phyloP scores from a whole-genome alignment of 371 early-diverging fungal genomes.

The Nematocida parisii region DNA sequence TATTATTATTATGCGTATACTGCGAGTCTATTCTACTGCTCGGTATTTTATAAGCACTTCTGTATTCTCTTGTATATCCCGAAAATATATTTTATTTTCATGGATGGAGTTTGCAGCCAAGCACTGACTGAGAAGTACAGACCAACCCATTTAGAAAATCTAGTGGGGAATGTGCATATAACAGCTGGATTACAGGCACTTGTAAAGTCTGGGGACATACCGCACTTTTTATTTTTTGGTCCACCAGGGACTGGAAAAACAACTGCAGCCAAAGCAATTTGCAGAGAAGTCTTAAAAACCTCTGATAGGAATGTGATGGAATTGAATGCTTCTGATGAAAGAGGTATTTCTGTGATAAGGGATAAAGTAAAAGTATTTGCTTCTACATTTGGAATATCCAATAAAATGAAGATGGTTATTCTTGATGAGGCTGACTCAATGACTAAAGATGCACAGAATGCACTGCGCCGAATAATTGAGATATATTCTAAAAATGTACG shows the following conservation, averaged over 20 bases:
- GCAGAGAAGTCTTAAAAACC: slow-evolving; percentile 78
- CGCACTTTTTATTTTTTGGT: slow-evolving; percentile 90
- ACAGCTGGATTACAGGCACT: slow-evolving; percentile 78
- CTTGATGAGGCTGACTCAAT: slow-evolving; percentile 98
- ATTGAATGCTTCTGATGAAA: slow-evolving; percentile 95
- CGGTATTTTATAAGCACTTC: too few species aligned
- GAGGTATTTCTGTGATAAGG: slow-evolving; percentile 94
- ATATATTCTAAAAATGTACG: slow-evolving; percentile 85
- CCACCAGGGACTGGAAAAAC: slow-evolving; percentile 98
- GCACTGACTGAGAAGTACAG: slow-evolving; percentile 84
- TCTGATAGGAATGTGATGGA: slow-evolving; percentile 87
- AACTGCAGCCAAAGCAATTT: slow-evolving; percentile 83
- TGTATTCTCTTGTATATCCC: too few species aligned
- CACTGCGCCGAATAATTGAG: slow-evolving; percentile 96
- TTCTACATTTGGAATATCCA: slow-evolving; percentile 25
- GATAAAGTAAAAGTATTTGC: slow-evolving; percentile 88
- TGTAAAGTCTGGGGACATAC: slow-evolving; percentile 82
- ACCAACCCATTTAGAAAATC: slow-evolving; percentile 78
- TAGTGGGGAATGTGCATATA: slow-evolving; percentile 88
- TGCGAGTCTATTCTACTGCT: too few species aligned
- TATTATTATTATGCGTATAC: too few species aligned
- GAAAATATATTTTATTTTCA: slow-evolving; percentile 35
- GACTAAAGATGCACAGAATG: slow-evolving; percentile 94
- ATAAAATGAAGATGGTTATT: slow-evolving; percentile 79
- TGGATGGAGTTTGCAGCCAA: slow-evolving; percentile 20